Conservation (phyloP, 768 basidiomycete genomes). For the Lactarius tabidus region DNA sequence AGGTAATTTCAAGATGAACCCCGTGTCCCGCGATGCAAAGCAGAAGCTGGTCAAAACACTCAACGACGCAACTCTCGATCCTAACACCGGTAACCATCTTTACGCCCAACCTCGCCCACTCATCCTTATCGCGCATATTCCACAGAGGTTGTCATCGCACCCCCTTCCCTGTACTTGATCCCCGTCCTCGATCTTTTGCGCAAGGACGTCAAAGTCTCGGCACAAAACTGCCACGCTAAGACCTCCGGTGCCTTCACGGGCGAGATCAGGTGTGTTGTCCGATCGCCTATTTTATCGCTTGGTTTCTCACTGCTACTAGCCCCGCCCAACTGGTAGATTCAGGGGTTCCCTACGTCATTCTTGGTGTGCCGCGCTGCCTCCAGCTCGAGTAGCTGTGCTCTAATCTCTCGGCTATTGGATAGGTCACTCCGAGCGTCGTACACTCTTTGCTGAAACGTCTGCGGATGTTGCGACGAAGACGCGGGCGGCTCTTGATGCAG, state of each 20-base stretch:
- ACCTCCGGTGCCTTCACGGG: slow-evolving; percentile 90
- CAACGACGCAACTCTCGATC: slow-evolving; percentile 77
- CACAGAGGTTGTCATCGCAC: slow-evolving; percentile 90
- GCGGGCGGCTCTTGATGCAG: slow-evolving; percentile 68
- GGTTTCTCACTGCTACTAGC: slow-evolving; percentile 37
- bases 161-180: slow-evolving; percentile 85
- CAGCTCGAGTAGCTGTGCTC: slow-evolving; percentile 4
- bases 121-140: slow-evolving; percentile 7
- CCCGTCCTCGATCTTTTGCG: slow-evolving; percentile 57
- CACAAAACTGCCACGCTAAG: slow-evolving; percentile 90
- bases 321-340: slow-evolving; percentile 82
- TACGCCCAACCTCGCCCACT: slow-evolving; percentile 19
- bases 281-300: not conserved
- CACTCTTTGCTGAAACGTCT: slow-evolving; percentile 86
- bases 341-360: slow-evolving; percentile 86
- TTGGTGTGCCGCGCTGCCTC: slow-evolving; percentile 48
- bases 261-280: slow-evolving; percentile 73
- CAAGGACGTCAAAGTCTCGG: slow-evolving; percentile 72
- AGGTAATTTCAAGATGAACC: slow-evolving; percentile 99
- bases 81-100: slow-evolving; percentile 56
- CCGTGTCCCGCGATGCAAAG: slow-evolving; percentile 59
- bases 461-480: slow-evolving; percentile 83
- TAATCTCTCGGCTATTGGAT: slow-evolving; percentile 11
- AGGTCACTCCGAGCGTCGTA: slow-evolving; percentile 97
- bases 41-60: slow-evolving; percentile 60